These are phyloP conservation scores for Hamiltosporidium tvaerminnensis DNA, from an alignment of 371 early-diverging fungal species.

Conservation along the genomic window DNA sequence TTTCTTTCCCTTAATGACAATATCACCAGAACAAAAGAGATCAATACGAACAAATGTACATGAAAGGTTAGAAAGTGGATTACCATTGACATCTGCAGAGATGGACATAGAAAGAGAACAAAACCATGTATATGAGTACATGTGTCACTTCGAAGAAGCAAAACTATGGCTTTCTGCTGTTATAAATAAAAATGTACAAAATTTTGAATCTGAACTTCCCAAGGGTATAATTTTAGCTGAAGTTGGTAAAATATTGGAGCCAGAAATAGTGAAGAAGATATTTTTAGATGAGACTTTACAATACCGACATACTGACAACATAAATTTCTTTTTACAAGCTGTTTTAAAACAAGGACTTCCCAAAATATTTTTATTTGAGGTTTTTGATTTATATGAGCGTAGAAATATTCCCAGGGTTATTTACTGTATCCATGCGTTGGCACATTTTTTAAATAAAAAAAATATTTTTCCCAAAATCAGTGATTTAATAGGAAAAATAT, in stretches of 20 bases:
- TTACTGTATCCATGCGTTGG: slow-evolving; percentile 93
- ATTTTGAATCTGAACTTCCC: neutral
- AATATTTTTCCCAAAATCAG: slow-evolving; percentile 30
- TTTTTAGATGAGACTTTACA: neutral
- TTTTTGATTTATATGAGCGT: slow-evolving; percentile 89
- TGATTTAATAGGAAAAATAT: slow-evolving; percentile 21
- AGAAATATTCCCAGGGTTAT: slow-evolving; percentile 98
- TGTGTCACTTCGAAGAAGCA: neutral
- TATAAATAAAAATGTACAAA: neutral
- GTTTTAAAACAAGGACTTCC: neutral
- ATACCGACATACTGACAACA: neutral
- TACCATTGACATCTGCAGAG: too few species aligned
- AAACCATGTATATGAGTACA: neutral
- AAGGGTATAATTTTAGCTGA: neutral
- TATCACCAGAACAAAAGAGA: too few species aligned
- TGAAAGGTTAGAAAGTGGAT: too few species aligned
- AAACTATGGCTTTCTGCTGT: neutral
- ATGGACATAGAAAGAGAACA: neutral
- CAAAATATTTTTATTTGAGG: slow-evolving; percentile 77
- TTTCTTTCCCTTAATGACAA: too few species aligned
- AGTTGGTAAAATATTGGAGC: neutral
- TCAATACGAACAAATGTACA: too few species aligned
- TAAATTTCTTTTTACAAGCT: neutral
- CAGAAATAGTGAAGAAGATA: neutral
- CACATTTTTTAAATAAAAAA: slow-evolving; percentile 56